Evolutionary conservation across 2,329 filamentous ascomycete genomes (phyloP).

Genomic region (Aspergillus fumigatiaffinis): DNA sequence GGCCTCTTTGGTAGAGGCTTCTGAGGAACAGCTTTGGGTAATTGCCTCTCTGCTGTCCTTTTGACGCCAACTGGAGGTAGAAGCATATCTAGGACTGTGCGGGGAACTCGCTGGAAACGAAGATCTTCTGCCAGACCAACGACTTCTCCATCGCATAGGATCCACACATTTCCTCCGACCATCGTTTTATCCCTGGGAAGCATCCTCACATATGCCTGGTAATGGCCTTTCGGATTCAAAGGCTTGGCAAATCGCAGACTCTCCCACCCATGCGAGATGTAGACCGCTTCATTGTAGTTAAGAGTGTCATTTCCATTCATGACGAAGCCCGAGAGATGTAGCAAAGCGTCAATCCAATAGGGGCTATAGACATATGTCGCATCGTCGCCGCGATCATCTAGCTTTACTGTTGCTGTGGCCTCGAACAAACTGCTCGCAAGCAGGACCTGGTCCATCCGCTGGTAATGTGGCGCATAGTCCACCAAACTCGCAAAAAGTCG

Average conservation of each 20-base stretch:
- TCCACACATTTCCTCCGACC: no score
- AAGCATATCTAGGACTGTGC: no score
- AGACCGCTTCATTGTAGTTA: constrained; percentile 57
- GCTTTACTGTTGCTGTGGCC: constrained; percentile 52
- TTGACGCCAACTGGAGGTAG: no score
- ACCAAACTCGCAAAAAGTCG: constrained; percentile 63
- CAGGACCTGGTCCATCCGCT: constrained; percentile 57
- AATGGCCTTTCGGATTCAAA: constrained; percentile 19
- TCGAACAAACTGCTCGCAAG: constrained; percentile 54
- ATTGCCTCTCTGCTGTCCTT: no score
- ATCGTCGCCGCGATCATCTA: constrained; percentile 49
- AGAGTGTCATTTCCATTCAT: constrained; percentile 58
- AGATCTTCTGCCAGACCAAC: no score
- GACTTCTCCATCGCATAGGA: no score
- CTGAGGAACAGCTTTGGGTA: no score
- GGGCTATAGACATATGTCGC: constrained; percentile 55
- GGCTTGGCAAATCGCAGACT: constrained; percentile 34
- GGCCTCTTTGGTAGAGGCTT: no score
- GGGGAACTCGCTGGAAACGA: no score
- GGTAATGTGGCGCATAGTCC: constrained; percentile 54
- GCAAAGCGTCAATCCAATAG: constrained; percentile 57
- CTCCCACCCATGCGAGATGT: constrained; percentile 61
- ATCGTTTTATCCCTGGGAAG: constrained; percentile 11
- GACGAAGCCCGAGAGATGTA: constrained; percentile 57
- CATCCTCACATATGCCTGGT: constrained; percentile 61